Evolutionary conservation across 2,329 filamentous ascomycete genomes (phyloP).

Genomic region (Fusarium lateritium): DNA sequence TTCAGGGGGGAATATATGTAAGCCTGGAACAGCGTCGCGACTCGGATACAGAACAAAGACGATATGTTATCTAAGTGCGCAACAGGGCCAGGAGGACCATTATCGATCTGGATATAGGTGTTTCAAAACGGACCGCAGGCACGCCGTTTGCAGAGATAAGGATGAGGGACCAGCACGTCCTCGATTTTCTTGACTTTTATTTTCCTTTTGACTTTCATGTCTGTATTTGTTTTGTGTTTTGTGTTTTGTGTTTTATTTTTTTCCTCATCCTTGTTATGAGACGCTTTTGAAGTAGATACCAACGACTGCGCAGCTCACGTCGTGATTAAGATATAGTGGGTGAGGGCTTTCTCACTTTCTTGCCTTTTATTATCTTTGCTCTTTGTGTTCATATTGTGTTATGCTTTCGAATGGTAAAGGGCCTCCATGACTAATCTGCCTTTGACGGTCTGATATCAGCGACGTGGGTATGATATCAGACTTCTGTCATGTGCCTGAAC

Average conservation of each 20-base stretch:
- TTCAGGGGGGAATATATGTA: not conserved
- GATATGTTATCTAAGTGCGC: not conserved
- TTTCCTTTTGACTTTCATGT: slow-evolving; percentile 3
- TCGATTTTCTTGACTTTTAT: slow-evolving; percentile 17
- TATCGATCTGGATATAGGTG: slow-evolving; percentile 11
- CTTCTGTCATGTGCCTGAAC: not conserved
- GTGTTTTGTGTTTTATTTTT: not conserved
- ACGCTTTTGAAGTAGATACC: slow-evolving; percentile 34
- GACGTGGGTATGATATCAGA: not conserved
- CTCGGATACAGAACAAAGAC: not conserved
- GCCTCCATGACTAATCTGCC: not conserved
- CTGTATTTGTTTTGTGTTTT: slow-evolving; percentile 13
- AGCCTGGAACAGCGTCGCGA: not conserved
- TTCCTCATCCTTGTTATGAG: slow-evolving; percentile 5
- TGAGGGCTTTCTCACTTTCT: not conserved
- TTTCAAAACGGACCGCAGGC: slow-evolving; percentile 36
- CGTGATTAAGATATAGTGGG: slow-evolving; percentile 17
- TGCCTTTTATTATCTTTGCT: not conserved
- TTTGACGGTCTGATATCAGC: not conserved
- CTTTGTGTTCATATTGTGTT: not conserved
- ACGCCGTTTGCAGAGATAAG: slow-evolving; percentile 26
- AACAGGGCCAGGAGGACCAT: slow-evolving; percentile 9
- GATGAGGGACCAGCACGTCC: slow-evolving; percentile 8
- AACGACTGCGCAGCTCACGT: slow-evolving; percentile 18
- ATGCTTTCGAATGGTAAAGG: not conserved